phyloP scores from a whole-genome alignment of 495 filamentous ascomycete species.

The Daldinia concentrica region DNA sequence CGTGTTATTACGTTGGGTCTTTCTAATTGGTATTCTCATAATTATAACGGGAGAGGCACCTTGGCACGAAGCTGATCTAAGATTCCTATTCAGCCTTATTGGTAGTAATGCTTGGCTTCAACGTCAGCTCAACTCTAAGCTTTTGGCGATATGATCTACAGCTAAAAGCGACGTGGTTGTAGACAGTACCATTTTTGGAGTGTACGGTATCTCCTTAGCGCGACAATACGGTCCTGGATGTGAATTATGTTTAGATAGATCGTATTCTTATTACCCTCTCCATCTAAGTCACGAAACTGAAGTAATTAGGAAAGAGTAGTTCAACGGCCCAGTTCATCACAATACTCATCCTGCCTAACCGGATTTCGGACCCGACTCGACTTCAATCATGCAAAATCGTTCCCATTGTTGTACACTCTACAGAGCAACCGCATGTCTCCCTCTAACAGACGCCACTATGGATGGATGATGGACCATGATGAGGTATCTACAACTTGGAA shows the following conservation, averaged over 20 bases:
- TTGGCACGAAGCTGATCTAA: constrained; percentile 1
- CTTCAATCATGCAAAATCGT: constrained; percentile 30
- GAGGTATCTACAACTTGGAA: constrained; percentile 69
- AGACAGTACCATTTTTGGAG: neutral
- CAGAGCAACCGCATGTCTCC: constrained; percentile 32
- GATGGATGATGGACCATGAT: constrained; percentile 32
- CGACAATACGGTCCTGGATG: neutral
- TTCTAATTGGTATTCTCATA: neutral
- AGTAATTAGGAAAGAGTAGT: constrained; percentile 6
- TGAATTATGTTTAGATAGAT: constrained; percentile 3
- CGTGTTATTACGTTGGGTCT: neutral
- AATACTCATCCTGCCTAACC: constrained; percentile 15
- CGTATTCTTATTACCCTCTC: constrained; percentile 4
- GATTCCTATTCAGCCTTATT: neutral
- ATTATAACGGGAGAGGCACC: neutral
- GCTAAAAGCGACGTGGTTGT: neutral
- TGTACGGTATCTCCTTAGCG: neutral
- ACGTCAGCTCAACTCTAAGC: neutral
- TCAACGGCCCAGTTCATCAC: constrained; percentile 12
- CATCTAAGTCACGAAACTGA: constrained; percentile 2
- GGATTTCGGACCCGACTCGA: neutral
- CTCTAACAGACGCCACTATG: constrained; percentile 41
- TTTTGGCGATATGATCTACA: neutral
- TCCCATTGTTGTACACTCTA: constrained; percentile 43
- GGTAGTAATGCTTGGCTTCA: neutral